Base-by-base conservation (phyloP, 164 flowering plant genomes). In the Tetracentron sinense region DNA sequence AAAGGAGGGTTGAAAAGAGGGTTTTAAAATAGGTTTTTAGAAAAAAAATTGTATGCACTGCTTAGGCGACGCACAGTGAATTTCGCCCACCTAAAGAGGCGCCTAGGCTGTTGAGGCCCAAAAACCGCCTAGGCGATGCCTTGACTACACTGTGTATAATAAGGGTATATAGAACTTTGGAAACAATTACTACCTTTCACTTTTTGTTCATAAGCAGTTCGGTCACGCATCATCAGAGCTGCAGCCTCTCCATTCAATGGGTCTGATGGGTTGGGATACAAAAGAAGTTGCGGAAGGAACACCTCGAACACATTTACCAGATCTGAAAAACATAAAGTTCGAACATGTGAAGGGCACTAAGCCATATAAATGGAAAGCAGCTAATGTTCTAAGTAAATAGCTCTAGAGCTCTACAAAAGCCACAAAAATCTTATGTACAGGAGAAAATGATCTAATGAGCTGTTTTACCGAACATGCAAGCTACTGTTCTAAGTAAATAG, bases 181-280 rank as follows among this genome's bases (percentile, higher is more conserved):
- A 33, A 47, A 53, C 19, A n/a, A n/a, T n/a, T 11, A 17, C 31
- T n/a, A 80, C 81, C 84, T 78, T 73, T 80, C 16, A 80, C 83
- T 66, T 75, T 80, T 52, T 63, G 70, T 21, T 80, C 83, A 56
- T 80, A 80, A 50, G 73, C 72, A 25, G 62, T 52, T 38, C 64
- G 63, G 42, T 80, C 81, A 60, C 67, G 75, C 69, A 75, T 71
- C 81, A 80, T 78, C 50, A 80, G 56, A 20, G 81, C 66, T 12
- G 79, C 81, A 46, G 84, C 84, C 54, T 80, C 81, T 20, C 76
- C 77, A 63, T 80, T 80, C 12, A 80, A 62, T 52, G 84, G 84
- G 60, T 80, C 76, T 27, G 76, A 63, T 42, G 81, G 75, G 58
- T 80, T 80, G 14, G 84, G 84, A 28, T 80, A 77, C 44, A 80